Conservation (phyloP, 768 basidiomycete genomes). For the Boletus vinaceobasis region DNA sequence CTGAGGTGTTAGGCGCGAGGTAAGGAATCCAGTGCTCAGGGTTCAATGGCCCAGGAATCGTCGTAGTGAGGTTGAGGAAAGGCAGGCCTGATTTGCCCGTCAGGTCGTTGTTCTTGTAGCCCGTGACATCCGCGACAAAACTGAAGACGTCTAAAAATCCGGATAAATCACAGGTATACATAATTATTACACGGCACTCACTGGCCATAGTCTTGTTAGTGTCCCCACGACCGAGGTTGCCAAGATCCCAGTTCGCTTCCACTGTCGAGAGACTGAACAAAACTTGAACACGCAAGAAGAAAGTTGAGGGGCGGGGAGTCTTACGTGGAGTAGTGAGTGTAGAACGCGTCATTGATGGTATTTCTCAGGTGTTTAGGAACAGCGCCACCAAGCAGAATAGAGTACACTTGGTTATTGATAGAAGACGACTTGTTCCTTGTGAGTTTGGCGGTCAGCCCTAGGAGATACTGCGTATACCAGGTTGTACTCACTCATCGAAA, state of each 20-base stretch:
- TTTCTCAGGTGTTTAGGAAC: slow-evolving; percentile 39
- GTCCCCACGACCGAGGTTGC: slow-evolving; percentile 40
- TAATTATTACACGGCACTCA: neutral
- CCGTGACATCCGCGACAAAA: slow-evolving; percentile 21
- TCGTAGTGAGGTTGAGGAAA: slow-evolving; percentile 32
- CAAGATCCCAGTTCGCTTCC: slow-evolving; percentile 59
- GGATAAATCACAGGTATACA: neutral
- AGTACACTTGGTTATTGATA: slow-evolving; percentile 44
- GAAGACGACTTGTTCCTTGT: slow-evolving; percentile 23
- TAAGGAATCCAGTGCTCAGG: slow-evolving; percentile 37
- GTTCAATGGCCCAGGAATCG: slow-evolving; percentile 40
- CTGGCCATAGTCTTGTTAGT: slow-evolving; percentile 39
- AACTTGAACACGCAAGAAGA: neutral
- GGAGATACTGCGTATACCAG: neutral
- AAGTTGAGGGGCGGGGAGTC: neutral
- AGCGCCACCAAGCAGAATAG: slow-evolving; percentile 40
- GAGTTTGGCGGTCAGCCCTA: neutral
- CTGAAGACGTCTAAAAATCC: slow-evolving; percentile 42
- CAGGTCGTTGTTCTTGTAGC: slow-evolving; percentile 41
- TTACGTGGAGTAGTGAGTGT: slow-evolving; percentile 53
- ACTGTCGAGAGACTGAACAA: slow-evolving; percentile 44
- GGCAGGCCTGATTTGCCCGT: slow-evolving; percentile 6
- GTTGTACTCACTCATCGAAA: slow-evolving; percentile 45
- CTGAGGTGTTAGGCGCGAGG: slow-evolving; percentile 35
- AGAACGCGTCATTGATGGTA: slow-evolving; percentile 46